These are phyloP conservation scores for Lecanicillium sp. DNA, from an alignment of 2,329 filamentous ascomycete genomes.

Conservation along the genomic window DNA sequence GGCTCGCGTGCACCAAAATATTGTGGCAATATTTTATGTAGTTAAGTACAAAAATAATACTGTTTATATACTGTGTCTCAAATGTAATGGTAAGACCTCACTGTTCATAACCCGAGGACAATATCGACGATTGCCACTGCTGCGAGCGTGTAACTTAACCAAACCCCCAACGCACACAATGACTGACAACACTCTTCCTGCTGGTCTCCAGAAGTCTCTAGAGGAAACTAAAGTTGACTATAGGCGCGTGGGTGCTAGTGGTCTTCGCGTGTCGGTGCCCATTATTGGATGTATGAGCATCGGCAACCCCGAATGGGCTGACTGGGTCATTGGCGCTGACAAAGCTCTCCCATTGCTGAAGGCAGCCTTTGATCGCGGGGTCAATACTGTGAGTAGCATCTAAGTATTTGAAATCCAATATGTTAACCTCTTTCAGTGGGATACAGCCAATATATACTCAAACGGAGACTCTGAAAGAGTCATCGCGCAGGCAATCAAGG, in stretches of 20 bases:
- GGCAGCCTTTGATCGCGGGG: conserved; percentile 13
- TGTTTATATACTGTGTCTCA: too few relatives aligned
- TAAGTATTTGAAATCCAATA: not conserved
- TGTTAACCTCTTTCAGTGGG: conserved; percentile 20
- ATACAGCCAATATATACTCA: conserved; percentile 45
- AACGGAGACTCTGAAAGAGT: conserved; percentile 45
- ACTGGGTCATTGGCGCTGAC: conserved; percentile 3
- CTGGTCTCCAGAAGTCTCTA: conserved; percentile 8
- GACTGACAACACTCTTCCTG: not conserved
- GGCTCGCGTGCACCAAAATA: too few relatives aligned
- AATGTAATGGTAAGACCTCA: too few relatives aligned
- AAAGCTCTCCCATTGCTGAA: conserved; percentile 12
- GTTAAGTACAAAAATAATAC: too few relatives aligned
- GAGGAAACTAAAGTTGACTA: conserved; percentile 8
- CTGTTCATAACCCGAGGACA: too few relatives aligned
- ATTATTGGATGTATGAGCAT: not conserved
- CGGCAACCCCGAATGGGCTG: not conserved
- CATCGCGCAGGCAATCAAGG: conserved; percentile 49
- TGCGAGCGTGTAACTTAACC: too few relatives aligned
- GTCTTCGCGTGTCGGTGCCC: not conserved
- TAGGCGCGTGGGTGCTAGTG: not conserved
- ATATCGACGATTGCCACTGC: too few relatives aligned
- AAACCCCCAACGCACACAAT: too few relatives aligned
- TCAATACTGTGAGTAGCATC: conserved; percentile 12
- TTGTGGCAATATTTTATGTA: too few relatives aligned